Percentiles rank a stretch among this genome's conserved stretches.
Evolutionary conservation across 1,284 basidiomycete genomes (phyloP).

Genomic region (Moniliophthora roreri): DNA sequence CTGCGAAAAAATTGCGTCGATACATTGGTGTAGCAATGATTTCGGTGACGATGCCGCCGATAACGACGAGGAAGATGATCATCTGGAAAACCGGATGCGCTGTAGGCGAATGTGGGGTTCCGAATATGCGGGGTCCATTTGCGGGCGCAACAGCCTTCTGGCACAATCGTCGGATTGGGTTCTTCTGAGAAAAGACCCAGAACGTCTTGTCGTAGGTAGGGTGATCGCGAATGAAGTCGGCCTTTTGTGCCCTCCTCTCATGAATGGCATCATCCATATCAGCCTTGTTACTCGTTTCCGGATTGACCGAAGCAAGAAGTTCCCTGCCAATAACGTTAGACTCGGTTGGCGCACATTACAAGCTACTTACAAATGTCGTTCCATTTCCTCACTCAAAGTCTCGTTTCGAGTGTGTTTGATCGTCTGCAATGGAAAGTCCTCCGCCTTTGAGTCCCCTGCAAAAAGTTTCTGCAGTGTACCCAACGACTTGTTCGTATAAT

Average conservation of each 20-base stretch:
- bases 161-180: conserved; percentile 72
- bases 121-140: conserved; percentile 84
- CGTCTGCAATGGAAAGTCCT: conserved; percentile 64
- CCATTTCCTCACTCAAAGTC: conserved; percentile 58
- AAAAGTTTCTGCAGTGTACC: conserved; percentile 66
- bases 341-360: background rate
- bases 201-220: conserved; percentile 91
- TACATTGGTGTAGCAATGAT: conserved; percentile 87
- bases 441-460: conserved; percentile 53
- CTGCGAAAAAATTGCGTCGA: conserved; percentile 71
- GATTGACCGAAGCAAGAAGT: conserved; percentile 61
- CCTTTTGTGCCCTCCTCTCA: conserved; percentile 80
- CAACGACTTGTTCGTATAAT: conserved; percentile 57
- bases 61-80: conserved; percentile 74
- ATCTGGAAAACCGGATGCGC: conserved; percentile 78
- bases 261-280: conserved; percentile 62
- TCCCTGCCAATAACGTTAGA: conserved; percentile 43
- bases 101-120: conserved; percentile 63
- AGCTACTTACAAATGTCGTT: conserved; percentile 64
- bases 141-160: conserved; percentile 86
- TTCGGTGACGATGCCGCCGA: conserved; percentile 85
- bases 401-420: conserved; percentile 47
- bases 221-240: conserved; percentile 87
- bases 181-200: conserved; percentile 88
- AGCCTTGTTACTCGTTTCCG: conserved; percentile 45